phyloP scores from a whole-genome alignment of 805 yeast genomes.

The Maudiozyma turicensis region DNA sequence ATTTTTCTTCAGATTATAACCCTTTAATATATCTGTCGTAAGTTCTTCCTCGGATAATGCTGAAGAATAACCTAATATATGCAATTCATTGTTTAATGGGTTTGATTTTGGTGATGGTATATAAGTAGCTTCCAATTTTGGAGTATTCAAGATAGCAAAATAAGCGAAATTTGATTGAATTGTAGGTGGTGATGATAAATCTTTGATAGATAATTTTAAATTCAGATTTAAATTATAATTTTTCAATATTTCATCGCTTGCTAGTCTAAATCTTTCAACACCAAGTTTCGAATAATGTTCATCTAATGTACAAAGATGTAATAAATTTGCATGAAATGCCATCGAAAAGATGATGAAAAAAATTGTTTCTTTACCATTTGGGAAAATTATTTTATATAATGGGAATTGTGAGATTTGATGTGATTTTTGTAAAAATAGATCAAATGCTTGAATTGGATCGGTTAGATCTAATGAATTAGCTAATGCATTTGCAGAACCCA shows the following conservation, averaged over 20 bases:
- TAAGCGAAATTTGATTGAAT: conserved; percentile 13
- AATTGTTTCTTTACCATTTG: conserved; percentile 17
- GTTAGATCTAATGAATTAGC: conserved; percentile 47
- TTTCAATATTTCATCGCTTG: conserved; percentile 48
- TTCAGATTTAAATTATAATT: conserved; percentile 24
- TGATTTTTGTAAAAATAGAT: conserved; percentile 24
- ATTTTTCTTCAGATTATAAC: conserved; percentile 14
- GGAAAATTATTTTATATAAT: conserved; percentile 27
- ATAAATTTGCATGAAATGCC: conserved; percentile 80
- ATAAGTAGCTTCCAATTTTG: conserved; percentile 23
- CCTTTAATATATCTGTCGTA: conserved; percentile 17
- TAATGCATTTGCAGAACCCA: conserved; percentile 84
- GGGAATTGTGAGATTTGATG: conserved; percentile 20
- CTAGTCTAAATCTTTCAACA: conserved; percentile 53
- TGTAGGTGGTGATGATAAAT: background rate
- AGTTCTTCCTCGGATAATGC: conserved; percentile 7
- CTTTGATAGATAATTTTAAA: conserved; percentile 2
- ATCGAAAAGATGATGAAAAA: conserved; percentile 66
- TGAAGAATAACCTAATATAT: conserved; percentile 19
- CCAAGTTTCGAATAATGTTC: conserved; percentile 60
- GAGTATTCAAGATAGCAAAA: conserved; percentile 22
- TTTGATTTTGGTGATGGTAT: conserved; percentile 25
- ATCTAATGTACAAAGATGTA: conserved; percentile 61
- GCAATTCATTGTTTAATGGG: conserved; percentile 14
- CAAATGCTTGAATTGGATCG: conserved; percentile 30